Conservation (phyloP, 2,329 filamentous ascomycete genomes). For the Fusarium udum region DNA sequence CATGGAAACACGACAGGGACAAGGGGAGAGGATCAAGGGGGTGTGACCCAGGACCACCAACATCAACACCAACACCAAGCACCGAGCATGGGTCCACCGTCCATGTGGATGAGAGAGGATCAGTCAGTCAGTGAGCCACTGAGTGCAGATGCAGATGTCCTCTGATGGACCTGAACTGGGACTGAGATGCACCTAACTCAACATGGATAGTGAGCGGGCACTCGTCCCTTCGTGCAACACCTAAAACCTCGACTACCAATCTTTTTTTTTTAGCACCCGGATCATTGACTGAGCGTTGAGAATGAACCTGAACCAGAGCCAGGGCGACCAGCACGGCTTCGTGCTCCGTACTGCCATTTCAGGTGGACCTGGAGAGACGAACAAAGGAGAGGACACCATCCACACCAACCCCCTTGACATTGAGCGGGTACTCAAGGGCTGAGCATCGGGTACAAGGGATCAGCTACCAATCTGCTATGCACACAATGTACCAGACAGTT, state of each 20-base stretch:
- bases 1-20: constrained; percentile 49
- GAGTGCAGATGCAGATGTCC: not conserved
- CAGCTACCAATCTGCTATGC: not conserved
- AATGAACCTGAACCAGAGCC: constrained; percentile 7
- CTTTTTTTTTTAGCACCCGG: constrained; percentile 20
- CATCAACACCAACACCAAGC: not conserved
- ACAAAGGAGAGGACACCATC: constrained; percentile 29
- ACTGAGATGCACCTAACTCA: constrained; percentile 30
- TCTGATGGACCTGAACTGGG: constrained; percentile 16
- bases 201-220: constrained; percentile 30
- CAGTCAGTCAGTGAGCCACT: not conserved
- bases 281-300: constrained; percentile 6
- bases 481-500: constrained; percentile 14
- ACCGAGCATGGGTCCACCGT: constrained; percentile 9
- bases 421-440: constrained; percentile 26
- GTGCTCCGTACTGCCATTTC: constrained; percentile 17
- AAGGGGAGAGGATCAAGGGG: constrained; percentile 38
- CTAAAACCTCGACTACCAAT: not conserved
- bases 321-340: constrained; percentile 21
- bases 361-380: constrained; percentile 22
- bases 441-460: constrained; percentile 19
- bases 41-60: constrained; percentile 22
- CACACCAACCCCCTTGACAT: constrained; percentile 22
- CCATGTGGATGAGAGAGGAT: constrained; percentile 15
- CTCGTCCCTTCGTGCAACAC: constrained; percentile 18